A percentile compares a stretch with the other conserved stretches of the same genome.
Conservation (phyloP, 805 yeast genomes). For the Barnettozyma vustinii region DNA sequence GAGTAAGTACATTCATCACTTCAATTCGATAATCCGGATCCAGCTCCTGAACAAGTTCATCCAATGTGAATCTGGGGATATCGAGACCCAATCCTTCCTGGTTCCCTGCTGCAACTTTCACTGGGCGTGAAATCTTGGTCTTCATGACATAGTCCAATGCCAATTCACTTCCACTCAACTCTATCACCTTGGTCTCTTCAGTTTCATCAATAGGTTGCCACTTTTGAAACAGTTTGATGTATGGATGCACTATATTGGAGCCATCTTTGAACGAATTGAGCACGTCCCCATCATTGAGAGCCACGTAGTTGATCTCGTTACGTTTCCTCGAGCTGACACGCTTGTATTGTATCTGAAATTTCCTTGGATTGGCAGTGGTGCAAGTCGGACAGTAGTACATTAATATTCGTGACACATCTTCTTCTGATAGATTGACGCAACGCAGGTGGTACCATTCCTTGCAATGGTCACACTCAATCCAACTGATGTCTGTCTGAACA, state of each 20-base stretch:
- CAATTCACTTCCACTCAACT: slow-evolving; percentile 30
- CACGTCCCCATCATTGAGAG: slow-evolving; percentile 67
- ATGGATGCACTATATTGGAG: slow-evolving; percentile 44
- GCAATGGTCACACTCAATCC: slow-evolving; percentile 65
- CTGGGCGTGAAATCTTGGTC: slow-evolving; percentile 38
- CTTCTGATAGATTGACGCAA: slow-evolving; percentile 38
- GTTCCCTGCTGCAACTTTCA: slow-evolving; percentile 34
- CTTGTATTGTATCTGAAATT: slow-evolving; percentile 37
- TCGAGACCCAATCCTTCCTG: slow-evolving; percentile 37
- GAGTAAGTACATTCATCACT: slow-evolving; percentile 87
- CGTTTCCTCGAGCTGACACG: slow-evolving; percentile 52
- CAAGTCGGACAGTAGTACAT: slow-evolving; percentile 56
- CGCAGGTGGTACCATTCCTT: slow-evolving; percentile 35
- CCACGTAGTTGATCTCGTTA: slow-evolving; percentile 67
- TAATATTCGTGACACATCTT: slow-evolving; percentile 35
- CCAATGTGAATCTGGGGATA: slow-evolving; percentile 59
- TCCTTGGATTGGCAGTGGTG: slow-evolving; percentile 25
- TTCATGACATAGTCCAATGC: slow-evolving; percentile 29
- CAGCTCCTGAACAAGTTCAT: slow-evolving; percentile 48
- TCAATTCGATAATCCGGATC: slow-evolving; percentile 65
- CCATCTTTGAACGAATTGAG: slow-evolving; percentile 13
- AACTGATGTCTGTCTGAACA: slow-evolving; percentile 22
- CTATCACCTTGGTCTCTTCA: slow-evolving; percentile 12
- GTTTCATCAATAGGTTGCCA: slow-evolving; percentile 14
- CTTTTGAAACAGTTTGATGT: slow-evolving; percentile 30